phyloP scores from a whole-genome alignment of 2,329 filamentous ascomycete genomes.

The Colletotrichum sp. region DNA sequence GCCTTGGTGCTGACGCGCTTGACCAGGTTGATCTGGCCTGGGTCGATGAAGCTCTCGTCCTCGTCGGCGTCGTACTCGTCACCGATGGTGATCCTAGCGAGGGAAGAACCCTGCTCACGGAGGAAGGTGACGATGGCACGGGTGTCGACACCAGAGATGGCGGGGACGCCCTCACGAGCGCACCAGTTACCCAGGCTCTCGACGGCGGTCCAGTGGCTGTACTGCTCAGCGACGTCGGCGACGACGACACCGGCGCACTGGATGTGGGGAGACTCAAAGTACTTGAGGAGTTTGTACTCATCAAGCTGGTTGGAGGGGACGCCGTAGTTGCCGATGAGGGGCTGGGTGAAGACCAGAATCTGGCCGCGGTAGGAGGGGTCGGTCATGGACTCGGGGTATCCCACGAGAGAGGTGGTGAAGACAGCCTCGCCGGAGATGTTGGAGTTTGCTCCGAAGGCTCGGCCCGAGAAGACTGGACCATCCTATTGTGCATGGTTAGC shows the following conservation, averaged over 20 bases:
- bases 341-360: constrained; percentile 98
- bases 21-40: constrained; percentile 95
- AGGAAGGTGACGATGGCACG: constrained; percentile 95
- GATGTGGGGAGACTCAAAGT: constrained; percentile 98
- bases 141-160: constrained; percentile 96
- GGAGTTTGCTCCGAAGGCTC: constrained; percentile 93
- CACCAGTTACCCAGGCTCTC: constrained; percentile 95
- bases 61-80: constrained; percentile 99
- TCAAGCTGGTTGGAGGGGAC: constrained; percentile 88
- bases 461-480: constrained; percentile 94
- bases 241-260: constrained; percentile 97
- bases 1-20: constrained; percentile 97
- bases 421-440: constrained; percentile 98
- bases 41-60: constrained; percentile 94
- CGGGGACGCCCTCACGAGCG: constrained; percentile 91
- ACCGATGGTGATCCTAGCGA: constrained; percentile 91
- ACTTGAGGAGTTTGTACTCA: constrained; percentile 88
- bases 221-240: constrained; percentile 89
- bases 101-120: constrained; percentile 94
- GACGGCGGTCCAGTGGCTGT: constrained; percentile 99
- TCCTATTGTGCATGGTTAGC: constrained; percentile 58
- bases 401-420: constrained; percentile 97
- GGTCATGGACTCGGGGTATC: constrained; percentile 95
- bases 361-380: constrained; percentile 90
- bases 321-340: constrained; percentile 97